Evolutionary conservation across 2,329 filamentous ascomycete species (phyloP).

Genomic region (Cordyceps pruinosa): DNA sequence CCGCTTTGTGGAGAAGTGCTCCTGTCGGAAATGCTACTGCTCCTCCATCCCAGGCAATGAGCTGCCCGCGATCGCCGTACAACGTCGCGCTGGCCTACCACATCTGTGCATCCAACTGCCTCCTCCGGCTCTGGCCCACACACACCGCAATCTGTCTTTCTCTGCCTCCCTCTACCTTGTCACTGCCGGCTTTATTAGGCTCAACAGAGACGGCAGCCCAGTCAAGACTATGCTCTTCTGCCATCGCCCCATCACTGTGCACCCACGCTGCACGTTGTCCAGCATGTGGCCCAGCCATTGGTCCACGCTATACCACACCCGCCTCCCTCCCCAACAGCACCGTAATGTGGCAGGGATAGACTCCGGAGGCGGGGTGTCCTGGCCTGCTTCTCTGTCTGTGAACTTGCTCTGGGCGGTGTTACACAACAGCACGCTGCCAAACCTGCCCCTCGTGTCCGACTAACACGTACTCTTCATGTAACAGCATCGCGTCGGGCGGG

Average conservation of each 20-base stretch:
- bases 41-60: neutral
- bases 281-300: slow-evolving; percentile 39
- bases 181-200: neutral
- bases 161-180: neutral
- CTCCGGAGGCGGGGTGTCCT: slow-evolving; percentile 3
- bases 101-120: neutral
- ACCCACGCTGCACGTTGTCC: slow-evolving; percentile 18
- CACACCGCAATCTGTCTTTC: slow-evolving; percentile 10
- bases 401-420: neutral
- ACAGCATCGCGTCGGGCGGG: neutral
- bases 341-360: neutral
- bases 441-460: neutral
- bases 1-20: neutral
- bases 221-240: neutral
- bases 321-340: neutral
- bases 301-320: slow-evolving; percentile 21
- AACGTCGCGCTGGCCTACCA: slow-evolving; percentile 3
- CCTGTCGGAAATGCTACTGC: neutral
- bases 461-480: neutral
- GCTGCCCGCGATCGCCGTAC: slow-evolving; percentile 2
- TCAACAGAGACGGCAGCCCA: slow-evolving; percentile 3
- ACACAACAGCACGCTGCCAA: neutral
- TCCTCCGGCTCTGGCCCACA: slow-evolving; percentile 11
- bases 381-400: no score
- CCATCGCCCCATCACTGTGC: slow-evolving; percentile 6